phyloP scores from a whole-genome alignment of 2,329 filamentous ascomycete species.

The Curvularia sp. region DNA sequence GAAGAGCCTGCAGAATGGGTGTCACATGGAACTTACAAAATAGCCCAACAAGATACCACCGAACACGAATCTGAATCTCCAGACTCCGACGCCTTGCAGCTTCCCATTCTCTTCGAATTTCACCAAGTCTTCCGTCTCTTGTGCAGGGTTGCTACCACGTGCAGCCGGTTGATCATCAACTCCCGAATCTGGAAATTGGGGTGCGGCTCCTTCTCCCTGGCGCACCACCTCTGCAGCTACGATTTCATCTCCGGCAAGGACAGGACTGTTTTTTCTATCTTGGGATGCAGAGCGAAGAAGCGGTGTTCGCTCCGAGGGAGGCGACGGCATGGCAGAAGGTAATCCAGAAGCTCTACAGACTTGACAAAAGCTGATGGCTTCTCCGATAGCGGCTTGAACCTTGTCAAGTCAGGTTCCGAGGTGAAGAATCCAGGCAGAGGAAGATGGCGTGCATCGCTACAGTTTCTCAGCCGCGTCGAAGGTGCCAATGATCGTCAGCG shows the following conservation, averaged over 20 bases:
- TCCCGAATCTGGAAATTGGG: constrained; percentile 31
- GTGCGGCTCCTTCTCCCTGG: constrained; percentile 33
- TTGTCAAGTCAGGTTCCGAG: neutral
- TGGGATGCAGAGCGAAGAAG: constrained; percentile 33
- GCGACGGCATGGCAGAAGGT: constrained; percentile 20
- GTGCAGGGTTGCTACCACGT: constrained; percentile 30
- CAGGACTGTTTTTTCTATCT: constrained; percentile 25
- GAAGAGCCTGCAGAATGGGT: neutral
- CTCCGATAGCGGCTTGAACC: neutral
- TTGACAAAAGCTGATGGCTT: neutral
- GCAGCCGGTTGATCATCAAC: constrained; percentile 37
- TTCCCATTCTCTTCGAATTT: constrained; percentile 43
- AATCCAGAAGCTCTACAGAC: neutral
- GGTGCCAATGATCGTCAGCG: constrained; percentile 14
- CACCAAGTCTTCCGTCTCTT: constrained; percentile 30
- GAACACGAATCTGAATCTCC: constrained; percentile 48
- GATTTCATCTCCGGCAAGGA: constrained; percentile 32
- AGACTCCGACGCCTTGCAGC: constrained; percentile 42
- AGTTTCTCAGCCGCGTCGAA: constrained; percentile 8
- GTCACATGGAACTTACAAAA: constrained; percentile 40
- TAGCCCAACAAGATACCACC: constrained; percentile 48
- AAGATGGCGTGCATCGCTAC: constrained; percentile 1
- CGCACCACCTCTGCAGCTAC: constrained; percentile 31
- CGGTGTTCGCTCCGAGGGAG: constrained; percentile 44
- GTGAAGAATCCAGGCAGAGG: neutral